These are phyloP conservation scores for Geotrichum cucujoidarum DNA, from an alignment of 1,139 yeast species.

Conservation along the genomic window DNA sequence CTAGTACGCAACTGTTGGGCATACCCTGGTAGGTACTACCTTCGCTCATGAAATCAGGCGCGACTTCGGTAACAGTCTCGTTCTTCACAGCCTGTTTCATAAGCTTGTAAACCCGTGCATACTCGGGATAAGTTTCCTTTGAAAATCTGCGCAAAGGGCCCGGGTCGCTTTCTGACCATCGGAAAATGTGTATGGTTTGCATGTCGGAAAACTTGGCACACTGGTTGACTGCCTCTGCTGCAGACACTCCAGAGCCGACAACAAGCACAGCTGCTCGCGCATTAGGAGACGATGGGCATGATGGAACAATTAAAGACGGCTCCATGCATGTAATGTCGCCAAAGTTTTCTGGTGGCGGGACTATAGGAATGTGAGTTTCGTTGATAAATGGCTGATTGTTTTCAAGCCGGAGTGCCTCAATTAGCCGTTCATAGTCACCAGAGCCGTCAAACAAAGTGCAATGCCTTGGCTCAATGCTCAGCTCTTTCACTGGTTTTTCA, in stretches of 20 bases:
- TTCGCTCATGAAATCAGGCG: constrained; percentile 10
- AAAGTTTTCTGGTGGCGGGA: constrained; percentile 15
- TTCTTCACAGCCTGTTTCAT: constrained; percentile 26
- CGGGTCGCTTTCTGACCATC: constrained; percentile 28
- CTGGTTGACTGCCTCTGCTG: constrained; percentile 34
- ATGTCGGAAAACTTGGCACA: constrained; percentile 8
- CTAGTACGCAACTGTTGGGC: constrained; percentile 29
- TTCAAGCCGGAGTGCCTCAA: background rate
- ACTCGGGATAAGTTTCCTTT: constrained; percentile 36
- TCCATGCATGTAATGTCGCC: constrained; percentile 12
- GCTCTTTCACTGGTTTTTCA: constrained; percentile 26
- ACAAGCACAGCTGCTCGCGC: constrained; percentile 25
- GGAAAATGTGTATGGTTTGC: constrained; percentile 30
- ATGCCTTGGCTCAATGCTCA: background rate
- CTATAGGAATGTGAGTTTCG: constrained; percentile 9
- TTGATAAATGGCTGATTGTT: background rate
- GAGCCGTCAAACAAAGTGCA: background rate
- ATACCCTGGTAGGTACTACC: constrained; percentile 29
- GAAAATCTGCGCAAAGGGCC: constrained; percentile 33
- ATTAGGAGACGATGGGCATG: constrained; percentile 6
- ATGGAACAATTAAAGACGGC: constrained; percentile 18
- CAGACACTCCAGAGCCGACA: constrained; percentile 38
- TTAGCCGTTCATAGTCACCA: background rate
- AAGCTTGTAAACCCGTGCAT: constrained; percentile 28
- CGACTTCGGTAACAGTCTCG: background rate